Evolutionary conservation across 805 yeast genomes (phyloP).

Genomic region (Hanseniaspora lachancei): DNA sequence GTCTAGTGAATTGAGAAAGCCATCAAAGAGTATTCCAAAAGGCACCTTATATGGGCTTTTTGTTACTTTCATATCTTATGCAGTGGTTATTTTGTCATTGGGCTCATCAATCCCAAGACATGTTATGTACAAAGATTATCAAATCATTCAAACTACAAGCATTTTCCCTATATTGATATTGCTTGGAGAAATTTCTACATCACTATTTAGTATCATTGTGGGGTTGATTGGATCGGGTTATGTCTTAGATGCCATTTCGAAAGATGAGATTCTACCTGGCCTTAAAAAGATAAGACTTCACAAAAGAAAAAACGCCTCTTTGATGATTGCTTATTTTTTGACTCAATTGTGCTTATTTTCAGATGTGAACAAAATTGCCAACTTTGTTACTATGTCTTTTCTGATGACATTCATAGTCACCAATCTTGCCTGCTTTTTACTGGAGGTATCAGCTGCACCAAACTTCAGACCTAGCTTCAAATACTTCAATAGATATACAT

Average conservation of each 20-base stretch:
- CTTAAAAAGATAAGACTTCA: conserved; percentile 22
- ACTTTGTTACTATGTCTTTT: conserved; percentile 92
- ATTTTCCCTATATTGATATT: conserved; percentile 54
- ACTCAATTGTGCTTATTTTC: conserved; percentile 79
- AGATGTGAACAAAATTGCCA: conserved; percentile 86
- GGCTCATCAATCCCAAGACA: conserved; percentile 72
- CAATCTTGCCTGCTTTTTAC: conserved; percentile 80
- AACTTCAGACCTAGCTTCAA: conserved; percentile 92
- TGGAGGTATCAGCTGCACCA: conserved; percentile 89
- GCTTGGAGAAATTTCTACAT: conserved; percentile 83
- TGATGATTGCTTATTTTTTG: conserved; percentile 65
- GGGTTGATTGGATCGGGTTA: conserved; percentile 95
- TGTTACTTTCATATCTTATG: conserved; percentile 64
- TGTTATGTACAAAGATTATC: conserved; percentile 63
- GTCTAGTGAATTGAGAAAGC: conserved; percentile 85
- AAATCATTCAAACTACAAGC: conserved; percentile 72
- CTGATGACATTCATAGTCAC: conserved; percentile 91
- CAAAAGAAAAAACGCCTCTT: conserved; percentile 16
- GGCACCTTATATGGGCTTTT: conserved; percentile 84
- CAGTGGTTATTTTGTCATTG: conserved; percentile 67
- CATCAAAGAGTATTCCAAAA: conserved; percentile 78
- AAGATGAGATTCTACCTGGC: conserved; percentile 80
- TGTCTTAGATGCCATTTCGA: conserved; percentile 78
- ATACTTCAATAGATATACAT: conserved; percentile 72
- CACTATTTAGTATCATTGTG: conserved; percentile 83